Evolutionary conservation across 805 yeast species (phyloP), one percentile per base, ranked within the genome.

Genomic region (Candida loeiensis): DNA sequence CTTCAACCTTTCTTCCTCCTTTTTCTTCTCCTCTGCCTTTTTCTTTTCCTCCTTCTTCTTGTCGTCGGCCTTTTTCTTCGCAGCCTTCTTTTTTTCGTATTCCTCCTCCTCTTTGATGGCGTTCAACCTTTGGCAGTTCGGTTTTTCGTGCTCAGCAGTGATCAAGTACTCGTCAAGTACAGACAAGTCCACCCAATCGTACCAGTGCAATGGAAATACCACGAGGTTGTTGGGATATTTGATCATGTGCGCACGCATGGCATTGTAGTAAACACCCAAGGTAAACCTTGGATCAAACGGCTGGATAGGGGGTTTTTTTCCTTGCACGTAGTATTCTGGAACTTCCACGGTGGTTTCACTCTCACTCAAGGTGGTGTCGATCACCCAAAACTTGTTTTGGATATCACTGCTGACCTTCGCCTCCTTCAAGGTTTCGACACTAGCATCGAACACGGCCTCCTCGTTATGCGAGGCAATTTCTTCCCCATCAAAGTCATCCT

Each of bases 171-270:
- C 60, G 35, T 64, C 58, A 45, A 73, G 55, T 17, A 61, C 58
- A 6, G 69, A 63, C 58, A 75, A 59, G 43, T 76, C 79, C 3
- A 67, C 64, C 73, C 80, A 76, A 51, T 77, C 82, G 41, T 63
- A 64, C 82, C 81, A 77, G 47, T 75, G 76, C 56, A 77, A 76
- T 0, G 77, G 46, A 2, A 49, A 43, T 9, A 40, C 43, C 7
- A 49, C 53, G 6, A 34, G 8, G 15, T 38, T 32, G 13, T 33
- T 34, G 28, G 51, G 39, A 16, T 46, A 13, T 45, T 53, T 43
- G 47, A 6, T 8, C 33, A 50, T 37, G 13, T 35, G 34, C 4
- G 16, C 18, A 4, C 28, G 26, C 20, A 37, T 19, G 12, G 37
- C 38, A 24, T 32, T 29, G 38, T 46, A 52, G 43, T 57, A 57